phyloP scores from a whole-genome alignment of 177 flowering plant species.

The Vitis hybrid region DNA sequence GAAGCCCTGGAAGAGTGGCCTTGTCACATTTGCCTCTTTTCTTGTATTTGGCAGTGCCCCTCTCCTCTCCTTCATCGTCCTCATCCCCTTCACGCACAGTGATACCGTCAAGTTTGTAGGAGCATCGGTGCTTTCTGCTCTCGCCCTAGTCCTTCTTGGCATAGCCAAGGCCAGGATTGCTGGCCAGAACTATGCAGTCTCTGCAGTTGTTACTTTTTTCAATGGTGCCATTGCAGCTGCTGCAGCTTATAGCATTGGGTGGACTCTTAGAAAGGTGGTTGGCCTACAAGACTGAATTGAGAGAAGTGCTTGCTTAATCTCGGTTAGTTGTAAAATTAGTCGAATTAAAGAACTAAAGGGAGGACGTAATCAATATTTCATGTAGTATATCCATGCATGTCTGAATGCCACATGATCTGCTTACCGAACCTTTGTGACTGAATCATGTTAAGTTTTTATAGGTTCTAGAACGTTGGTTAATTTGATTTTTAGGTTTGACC shows the following conservation, averaged over 20 bases:
- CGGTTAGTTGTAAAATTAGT: too few species aligned
- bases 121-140: conserved; percentile 44
- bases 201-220: conserved; percentile 31
- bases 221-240: conserved; percentile 58
- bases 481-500: too few species aligned
- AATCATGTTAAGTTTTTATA: too few species aligned
- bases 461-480: too few species aligned
- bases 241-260: conserved; percentile 53
- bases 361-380: too few species aligned
- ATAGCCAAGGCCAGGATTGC: conserved; percentile 58
- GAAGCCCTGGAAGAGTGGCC: conserved; percentile 67
- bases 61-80: conserved; percentile 59
- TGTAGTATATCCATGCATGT: too few species aligned
- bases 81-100: conserved; percentile 52
- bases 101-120: conserved; percentile 46
- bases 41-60: conserved; percentile 55
- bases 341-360: too few species aligned
- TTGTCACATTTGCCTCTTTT: conserved; percentile 51
- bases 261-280: conserved; percentile 52
- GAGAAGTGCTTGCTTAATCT: too few species aligned
- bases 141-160: conserved; percentile 51
- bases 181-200: conserved; percentile 36
- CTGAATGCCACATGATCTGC: too few species aligned
- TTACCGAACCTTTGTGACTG: too few species aligned
- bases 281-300: conserved; percentile 31